Percentiles rank a stretch among this genome's conserved stretches.
phyloP scores from a whole-genome alignment of 2,329 filamentous ascomycete species.

The Orbilia blumenaviensis region DNA sequence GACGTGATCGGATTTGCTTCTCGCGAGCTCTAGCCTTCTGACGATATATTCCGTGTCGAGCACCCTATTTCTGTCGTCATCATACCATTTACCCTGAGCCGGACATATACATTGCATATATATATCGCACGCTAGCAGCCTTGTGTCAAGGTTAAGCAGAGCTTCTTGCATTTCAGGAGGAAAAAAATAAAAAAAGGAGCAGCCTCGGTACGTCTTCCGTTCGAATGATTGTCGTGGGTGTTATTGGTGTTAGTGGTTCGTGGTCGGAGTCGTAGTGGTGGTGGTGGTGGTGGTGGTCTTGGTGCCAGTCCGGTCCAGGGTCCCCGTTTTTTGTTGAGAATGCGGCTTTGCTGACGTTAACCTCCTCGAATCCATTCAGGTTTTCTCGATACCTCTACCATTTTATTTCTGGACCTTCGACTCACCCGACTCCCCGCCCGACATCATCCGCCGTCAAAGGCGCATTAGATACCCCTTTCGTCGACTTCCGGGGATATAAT shows the following conservation, averaged over 20 bases:
- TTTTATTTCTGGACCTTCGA: neutral
- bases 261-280: neutral
- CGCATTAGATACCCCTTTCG: slow-evolving; percentile 13
- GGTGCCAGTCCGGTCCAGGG: slow-evolving; percentile 6
- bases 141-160: neutral
- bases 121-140: slow-evolving; percentile 10
- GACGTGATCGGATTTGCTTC: neutral
- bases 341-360: slow-evolving; percentile 50
- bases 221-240: no score
- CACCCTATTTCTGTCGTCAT: slow-evolving; percentile 9
- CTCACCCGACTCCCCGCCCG: slow-evolving; percentile 39
- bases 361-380: slow-evolving; percentile 13
- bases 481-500: neutral
- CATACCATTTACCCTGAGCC: neutral
- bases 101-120: neutral
- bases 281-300: slow-evolving; percentile 1
- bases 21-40: slow-evolving; percentile 6
- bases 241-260: no score
- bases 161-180: neutral
- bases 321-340: slow-evolving; percentile 39
- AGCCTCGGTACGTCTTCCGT: slow-evolving; percentile 36
- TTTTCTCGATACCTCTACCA: slow-evolving; percentile 9
- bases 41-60: slow-evolving; percentile 13
- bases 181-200: neutral
- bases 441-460: slow-evolving; percentile 18